Evolutionary conservation across 345 rosid genomes (phyloP).

Genomic region (Excoecaria cochinchinensis): DNA sequence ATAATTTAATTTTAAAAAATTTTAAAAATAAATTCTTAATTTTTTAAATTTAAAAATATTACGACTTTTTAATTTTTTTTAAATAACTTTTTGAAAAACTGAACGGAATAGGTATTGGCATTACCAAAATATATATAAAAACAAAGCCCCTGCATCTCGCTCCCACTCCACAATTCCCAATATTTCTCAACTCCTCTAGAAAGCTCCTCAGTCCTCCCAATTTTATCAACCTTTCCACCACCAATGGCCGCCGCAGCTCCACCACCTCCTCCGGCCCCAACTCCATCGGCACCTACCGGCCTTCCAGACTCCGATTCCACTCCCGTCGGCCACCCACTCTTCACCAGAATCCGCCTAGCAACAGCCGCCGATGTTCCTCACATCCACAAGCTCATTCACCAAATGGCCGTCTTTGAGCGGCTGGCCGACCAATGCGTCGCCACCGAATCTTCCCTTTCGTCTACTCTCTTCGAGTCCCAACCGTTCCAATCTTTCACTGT

Average conservation of each 20-base stretch:
- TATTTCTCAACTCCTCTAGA: neutral
- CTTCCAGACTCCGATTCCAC: constrained; percentile 32
- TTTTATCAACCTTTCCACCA: too few species aligned
- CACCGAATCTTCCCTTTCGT: constrained; percentile 67
- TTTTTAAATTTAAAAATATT: too few species aligned
- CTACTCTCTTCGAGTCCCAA: constrained; percentile 55
- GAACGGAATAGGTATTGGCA: too few species aligned
- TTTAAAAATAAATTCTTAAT: too few species aligned
- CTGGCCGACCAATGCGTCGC: constrained; percentile 69
- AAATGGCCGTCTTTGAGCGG: constrained; percentile 82
- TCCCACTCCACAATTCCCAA: neutral
- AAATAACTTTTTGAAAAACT: too few species aligned
- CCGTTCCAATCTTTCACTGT: constrained; percentile 79
- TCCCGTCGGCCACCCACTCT: constrained; percentile 52
- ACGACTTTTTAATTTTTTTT: too few species aligned
- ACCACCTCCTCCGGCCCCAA: constrained; percentile 74
- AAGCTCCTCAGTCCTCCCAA: neutral
- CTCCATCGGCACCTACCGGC: constrained; percentile 51
- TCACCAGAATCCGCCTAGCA: constrained; percentile 87
- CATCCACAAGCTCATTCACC: constrained; percentile 86
- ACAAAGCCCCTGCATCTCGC: too few species aligned
- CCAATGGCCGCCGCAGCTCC: constrained; percentile 90
- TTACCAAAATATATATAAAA: too few species aligned
- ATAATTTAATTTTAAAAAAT: too few species aligned
- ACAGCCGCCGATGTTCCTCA: constrained; percentile 67